Conservation (phyloP, 2,329 filamentous ascomycete species). For the Exophiala lecanii-corni region DNA sequence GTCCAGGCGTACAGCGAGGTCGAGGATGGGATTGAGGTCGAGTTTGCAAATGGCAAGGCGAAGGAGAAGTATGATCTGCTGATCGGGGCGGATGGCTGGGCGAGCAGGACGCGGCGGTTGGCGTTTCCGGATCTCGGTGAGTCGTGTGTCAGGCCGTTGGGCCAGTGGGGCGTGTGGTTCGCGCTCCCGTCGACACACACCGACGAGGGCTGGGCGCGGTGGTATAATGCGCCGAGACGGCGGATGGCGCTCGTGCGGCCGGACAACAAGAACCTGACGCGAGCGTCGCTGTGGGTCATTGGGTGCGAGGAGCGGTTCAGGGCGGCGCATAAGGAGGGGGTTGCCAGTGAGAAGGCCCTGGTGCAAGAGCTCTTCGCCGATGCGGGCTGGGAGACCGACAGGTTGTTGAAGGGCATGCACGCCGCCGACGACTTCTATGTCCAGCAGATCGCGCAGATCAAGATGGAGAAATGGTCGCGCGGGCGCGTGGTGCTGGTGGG, state of each 20-base stretch:
- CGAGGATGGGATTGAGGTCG: slow-evolving; percentile 34
- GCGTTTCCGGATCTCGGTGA: slow-evolving; percentile 31
- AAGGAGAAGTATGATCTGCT: slow-evolving; percentile 43
- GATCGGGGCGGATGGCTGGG: slow-evolving; percentile 44
- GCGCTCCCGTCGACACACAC: slow-evolving; percentile 32
- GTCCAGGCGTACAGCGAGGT: slow-evolving; percentile 32
- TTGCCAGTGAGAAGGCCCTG: slow-evolving; percentile 29
- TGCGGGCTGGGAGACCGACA: slow-evolving; percentile 36
- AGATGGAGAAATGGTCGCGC: slow-evolving; percentile 32
- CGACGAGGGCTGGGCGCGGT: slow-evolving; percentile 21
- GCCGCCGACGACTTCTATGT: slow-evolving; percentile 43
- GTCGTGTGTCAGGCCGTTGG: slow-evolving; percentile 29
- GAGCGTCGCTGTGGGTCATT: slow-evolving; percentile 31
- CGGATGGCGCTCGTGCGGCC: slow-evolving; percentile 26
- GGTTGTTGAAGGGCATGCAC: slow-evolving; percentile 39
- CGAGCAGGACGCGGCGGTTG: slow-evolving; percentile 39
- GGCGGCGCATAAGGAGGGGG: slow-evolving; percentile 20
- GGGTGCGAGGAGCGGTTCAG: slow-evolving; percentile 20
- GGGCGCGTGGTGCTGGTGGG: slow-evolving; percentile 27
- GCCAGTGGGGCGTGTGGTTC: slow-evolving; percentile 39
- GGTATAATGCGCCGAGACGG: slow-evolving; percentile 24
- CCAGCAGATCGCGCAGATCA: slow-evolving; percentile 33
- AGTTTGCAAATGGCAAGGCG: slow-evolving; percentile 41
- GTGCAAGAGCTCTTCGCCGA: slow-evolving; percentile 31
- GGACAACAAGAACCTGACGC: slow-evolving; percentile 21